phyloP scores from a whole-genome alignment of 23 red algal genomes.

The Pyropia haitanensis region DNA sequence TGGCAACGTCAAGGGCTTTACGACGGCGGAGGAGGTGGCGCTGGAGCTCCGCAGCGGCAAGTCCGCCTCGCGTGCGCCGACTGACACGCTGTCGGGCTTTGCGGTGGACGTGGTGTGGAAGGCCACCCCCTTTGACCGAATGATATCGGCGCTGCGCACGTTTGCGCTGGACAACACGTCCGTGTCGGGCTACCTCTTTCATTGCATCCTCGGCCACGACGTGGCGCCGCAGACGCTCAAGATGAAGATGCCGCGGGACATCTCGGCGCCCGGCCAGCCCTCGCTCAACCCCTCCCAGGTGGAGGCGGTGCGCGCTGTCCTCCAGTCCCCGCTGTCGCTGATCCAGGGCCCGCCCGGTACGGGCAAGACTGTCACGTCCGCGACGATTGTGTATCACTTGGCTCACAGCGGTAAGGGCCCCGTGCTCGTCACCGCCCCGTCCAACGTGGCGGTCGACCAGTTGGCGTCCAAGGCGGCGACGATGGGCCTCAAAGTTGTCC shows the following conservation, averaged over 20 bases:
- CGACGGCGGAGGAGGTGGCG: conserved; percentile 77
- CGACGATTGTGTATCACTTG: conserved; percentile 68
- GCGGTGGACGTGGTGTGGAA: conserved; percentile 91
- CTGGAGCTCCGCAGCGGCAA: conserved; percentile 74
- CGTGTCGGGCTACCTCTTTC: conserved; percentile 86
- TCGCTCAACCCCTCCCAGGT: conserved; percentile 72
- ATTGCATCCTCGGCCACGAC: conserved; percentile 80
- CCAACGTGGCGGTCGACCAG: conserved; percentile 86
- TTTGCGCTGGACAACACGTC: conserved; percentile 92
- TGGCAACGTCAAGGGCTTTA: conserved; percentile 87
- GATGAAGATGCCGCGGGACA: conserved; percentile 33
- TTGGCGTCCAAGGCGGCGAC: conserved; percentile 49
- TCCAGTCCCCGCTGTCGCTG: conserved; percentile 70
- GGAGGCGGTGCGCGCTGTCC: conserved; percentile 68
- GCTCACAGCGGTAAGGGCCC: conserved; percentile 47
- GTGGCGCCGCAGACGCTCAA: conserved; percentile 57
- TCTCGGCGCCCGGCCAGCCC: conserved; percentile 75
- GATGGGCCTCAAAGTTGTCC: conserved; percentile 85
- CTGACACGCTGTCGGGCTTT: conserved; percentile 54
- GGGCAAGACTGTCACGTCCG: conserved; percentile 80
- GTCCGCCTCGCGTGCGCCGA: conserved; percentile 47
- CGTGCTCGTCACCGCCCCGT: conserved; percentile 91
- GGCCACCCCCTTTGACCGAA: conserved; percentile 80
- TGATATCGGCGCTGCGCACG: conserved; percentile 66
- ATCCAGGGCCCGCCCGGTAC: conserved; percentile 91